Conservation (phyloP, 148 eudicot species). For the Pharnaceum exiguum region DNA sequence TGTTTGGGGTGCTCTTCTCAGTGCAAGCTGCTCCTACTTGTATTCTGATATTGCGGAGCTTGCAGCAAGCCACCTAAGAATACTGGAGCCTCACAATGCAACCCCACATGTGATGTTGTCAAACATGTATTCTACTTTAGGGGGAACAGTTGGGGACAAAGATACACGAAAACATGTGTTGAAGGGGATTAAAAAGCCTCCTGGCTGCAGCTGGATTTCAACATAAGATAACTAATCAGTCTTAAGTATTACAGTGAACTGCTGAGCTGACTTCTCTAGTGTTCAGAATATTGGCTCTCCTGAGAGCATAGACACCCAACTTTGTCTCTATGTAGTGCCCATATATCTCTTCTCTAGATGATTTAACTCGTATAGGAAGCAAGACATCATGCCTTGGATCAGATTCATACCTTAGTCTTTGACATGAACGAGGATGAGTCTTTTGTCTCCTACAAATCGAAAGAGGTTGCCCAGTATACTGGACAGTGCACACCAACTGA, state of each 20-base stretch:
- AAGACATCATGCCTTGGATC: too few relatives aligned
- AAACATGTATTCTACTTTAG: conserved; percentile 35
- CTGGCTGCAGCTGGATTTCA: conserved; percentile 65
- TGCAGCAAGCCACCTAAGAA: conserved; percentile 39
- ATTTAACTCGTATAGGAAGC: too few relatives aligned
- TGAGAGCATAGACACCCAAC: too few relatives aligned
- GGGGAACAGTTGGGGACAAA: conserved; percentile 38
- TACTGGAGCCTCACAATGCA: conserved; percentile 51
- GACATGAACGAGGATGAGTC: too few relatives aligned
- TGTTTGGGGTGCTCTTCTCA: conserved; percentile 71
- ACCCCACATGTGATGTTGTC: conserved; percentile 56
- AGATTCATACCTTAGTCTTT: too few relatives aligned
- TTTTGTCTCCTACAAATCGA: too few relatives aligned
- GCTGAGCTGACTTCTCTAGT: not conserved
- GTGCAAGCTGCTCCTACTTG: conserved; percentile 49
- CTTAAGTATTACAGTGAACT: not conserved
- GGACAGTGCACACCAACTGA: too few relatives aligned
- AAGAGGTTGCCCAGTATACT: too few relatives aligned
- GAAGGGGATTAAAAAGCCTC: conserved; percentile 46
- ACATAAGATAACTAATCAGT: conserved; percentile 22
- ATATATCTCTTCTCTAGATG: too few relatives aligned
- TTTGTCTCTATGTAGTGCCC: too few relatives aligned
- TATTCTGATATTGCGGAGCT: conserved; percentile 53
- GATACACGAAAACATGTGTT: conserved; percentile 32
- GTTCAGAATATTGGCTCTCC: too few relatives aligned